Conservation (phyloP, 2,329 filamentous ascomycete species). For the Colletotrichum horii region DNA sequence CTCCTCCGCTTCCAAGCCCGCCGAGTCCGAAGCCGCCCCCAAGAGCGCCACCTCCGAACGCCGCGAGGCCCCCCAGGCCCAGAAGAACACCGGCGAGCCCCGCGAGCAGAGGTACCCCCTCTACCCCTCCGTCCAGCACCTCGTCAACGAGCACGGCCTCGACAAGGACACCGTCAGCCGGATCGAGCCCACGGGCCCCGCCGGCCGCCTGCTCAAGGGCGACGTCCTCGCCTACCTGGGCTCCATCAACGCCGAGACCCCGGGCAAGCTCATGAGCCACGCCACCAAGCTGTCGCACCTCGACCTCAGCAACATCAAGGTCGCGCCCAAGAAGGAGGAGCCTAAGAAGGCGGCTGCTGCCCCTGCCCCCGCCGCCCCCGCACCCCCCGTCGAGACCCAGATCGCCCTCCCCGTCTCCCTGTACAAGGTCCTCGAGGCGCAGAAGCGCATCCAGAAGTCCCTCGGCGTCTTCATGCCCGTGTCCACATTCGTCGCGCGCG, state of each 20-base stretch:
- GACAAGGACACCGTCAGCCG: conserved; percentile 76
- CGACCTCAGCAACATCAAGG: conserved; percentile 94
- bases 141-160: conserved; percentile 81
- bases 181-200: conserved; percentile 87
- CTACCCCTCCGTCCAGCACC: conserved; percentile 81
- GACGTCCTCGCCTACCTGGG: conserved; percentile 93
- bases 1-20: conserved; percentile 37
- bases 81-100: conserved; percentile 39
- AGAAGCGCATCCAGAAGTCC: conserved; percentile 78
- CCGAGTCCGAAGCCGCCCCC: conserved; percentile 28
- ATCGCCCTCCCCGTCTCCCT: conserved; percentile 81
- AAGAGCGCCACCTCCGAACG: conserved; percentile 21
- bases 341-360: too few relatives aligned
- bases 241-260: conserved; percentile 73
- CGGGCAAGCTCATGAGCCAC: conserved; percentile 71
- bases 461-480: conserved; percentile 84
- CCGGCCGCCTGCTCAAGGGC: conserved; percentile 89
- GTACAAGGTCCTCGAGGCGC: conserved; percentile 76
- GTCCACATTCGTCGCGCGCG: conserved; percentile 85
- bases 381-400: conserved; percentile 54
- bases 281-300: conserved; percentile 82
- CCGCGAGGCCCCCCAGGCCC: conserved; percentile 13
- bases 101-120: conserved; percentile 74
- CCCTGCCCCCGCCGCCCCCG: conserved; percentile 33
- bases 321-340: conserved; percentile 60